A percentile compares a stretch with the other conserved stretches of the same genome.
Conservation (phyloP, 202 grass and related monocot species). For the Cymbopogon flexuosus region DNA sequence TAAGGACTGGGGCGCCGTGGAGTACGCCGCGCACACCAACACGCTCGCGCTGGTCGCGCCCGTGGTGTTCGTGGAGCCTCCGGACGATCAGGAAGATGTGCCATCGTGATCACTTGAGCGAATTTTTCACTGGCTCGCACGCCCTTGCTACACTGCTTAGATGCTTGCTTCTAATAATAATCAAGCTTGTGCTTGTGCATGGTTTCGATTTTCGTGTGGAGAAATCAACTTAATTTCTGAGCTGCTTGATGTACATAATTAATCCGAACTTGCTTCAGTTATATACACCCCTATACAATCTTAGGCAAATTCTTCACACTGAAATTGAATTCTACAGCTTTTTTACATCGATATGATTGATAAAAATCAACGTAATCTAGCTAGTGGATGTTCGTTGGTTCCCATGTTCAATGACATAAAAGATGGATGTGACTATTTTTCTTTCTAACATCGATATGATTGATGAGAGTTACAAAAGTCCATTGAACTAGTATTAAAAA, state of each 20-base stretch:
- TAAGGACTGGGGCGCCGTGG: not conserved
- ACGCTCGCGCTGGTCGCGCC: slow-evolving; percentile 46
- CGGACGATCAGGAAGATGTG: not conserved
- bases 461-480: not conserved
- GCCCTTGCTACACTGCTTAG: not conserved
- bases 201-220: not conserved
- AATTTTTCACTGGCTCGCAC: not conserved
- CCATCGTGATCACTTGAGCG: not conserved
- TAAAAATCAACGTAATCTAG: too few species aligned
- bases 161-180: not conserved
- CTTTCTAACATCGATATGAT: not conserved
- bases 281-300: not conserved
- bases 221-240: not conserved
- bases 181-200: not conserved
- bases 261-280: not conserved
- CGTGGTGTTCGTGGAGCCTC: slow-evolving; percentile 8
- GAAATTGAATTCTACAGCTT: not conserved
- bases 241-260: not conserved
- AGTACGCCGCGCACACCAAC: slow-evolving; percentile 50
- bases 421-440: not conserved
- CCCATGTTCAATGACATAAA: not conserved
- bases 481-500: not conserved
- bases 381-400: not conserved
- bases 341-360: too few species aligned
- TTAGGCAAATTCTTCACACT: not conserved